Conservation (phyloP, 345 rosid genomes). For the Zanthoxylum bungeanum region DNA sequence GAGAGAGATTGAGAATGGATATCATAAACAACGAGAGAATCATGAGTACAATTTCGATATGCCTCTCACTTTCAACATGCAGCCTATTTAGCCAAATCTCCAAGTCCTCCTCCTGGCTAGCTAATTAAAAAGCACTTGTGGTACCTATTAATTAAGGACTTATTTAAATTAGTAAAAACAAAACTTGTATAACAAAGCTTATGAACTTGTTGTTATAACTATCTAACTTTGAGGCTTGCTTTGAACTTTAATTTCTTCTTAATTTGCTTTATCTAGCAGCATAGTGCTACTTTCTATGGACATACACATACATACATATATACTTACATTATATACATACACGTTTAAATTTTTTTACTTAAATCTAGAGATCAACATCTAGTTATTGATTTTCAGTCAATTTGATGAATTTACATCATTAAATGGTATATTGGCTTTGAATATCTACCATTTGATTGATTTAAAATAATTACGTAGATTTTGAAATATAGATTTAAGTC, state of each 20-base stretch:
- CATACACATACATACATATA: background rate
- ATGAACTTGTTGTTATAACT: background rate
- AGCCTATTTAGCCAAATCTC: constrained; percentile 58
- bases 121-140: background rate
- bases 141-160: background rate
- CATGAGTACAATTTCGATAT: constrained; percentile 29
- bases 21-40: constrained; percentile 14
- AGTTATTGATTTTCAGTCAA: too few species aligned
- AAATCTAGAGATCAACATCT: too few species aligned
- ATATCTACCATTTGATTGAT: too few species aligned
- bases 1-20: constrained; percentile 31
- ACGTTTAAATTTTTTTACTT: too few species aligned
- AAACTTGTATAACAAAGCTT: background rate
- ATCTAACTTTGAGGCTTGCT: background rate
- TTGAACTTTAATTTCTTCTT: background rate
- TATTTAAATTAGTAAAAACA: background rate
- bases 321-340: background rate
- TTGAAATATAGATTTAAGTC: too few species aligned
- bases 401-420: too few species aligned
- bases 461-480: too few species aligned
- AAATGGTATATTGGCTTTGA: too few species aligned
- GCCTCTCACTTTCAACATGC: constrained; percentile 49
- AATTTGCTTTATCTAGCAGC: background rate
- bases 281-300: background rate
- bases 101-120: constrained; percentile 15